These are phyloP conservation scores for Zymoseptoria ardabiliae DNA, from an alignment of 2,329 filamentous ascomycete genomes.

Conservation along the genomic window DNA sequence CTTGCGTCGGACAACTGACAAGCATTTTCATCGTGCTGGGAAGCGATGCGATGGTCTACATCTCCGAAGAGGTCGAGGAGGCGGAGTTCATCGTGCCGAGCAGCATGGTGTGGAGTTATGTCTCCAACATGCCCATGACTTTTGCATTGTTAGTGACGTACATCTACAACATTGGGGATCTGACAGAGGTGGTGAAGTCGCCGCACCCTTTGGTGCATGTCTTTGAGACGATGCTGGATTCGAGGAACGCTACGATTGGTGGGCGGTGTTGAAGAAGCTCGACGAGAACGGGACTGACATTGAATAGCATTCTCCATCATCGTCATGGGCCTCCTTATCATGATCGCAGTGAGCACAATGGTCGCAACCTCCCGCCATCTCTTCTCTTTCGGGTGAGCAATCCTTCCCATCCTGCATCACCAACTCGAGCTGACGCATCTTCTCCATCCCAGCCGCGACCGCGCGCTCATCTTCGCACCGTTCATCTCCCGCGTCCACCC, in stretches of 20 bases:
- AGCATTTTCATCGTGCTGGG: slow-evolving; percentile 25
- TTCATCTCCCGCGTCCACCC: slow-evolving; percentile 28
- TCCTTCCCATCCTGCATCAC: neutral
- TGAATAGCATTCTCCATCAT: slow-evolving; percentile 26
- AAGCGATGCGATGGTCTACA: slow-evolving; percentile 35
- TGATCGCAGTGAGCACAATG: slow-evolving; percentile 34
- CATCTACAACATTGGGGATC: slow-evolving; percentile 30
- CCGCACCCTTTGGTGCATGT: slow-evolving; percentile 29
- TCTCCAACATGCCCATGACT: slow-evolving; percentile 27
- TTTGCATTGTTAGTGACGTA: slow-evolving; percentile 28
- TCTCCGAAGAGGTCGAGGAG: slow-evolving; percentile 39
- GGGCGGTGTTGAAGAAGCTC: neutral
- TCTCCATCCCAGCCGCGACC: slow-evolving; percentile 25
- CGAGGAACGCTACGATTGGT: neutral
- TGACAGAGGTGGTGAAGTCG: slow-evolving; percentile 22
- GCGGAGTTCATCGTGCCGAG: slow-evolving; percentile 35
- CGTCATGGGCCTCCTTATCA: slow-evolving; percentile 28
- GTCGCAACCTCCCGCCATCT: slow-evolving; percentile 35
- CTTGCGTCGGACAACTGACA: slow-evolving; percentile 36
- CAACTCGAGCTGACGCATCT: slow-evolving; percentile 15
- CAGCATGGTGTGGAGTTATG: slow-evolving; percentile 36
- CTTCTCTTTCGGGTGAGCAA: slow-evolving; percentile 34
- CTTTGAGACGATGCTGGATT: slow-evolving; percentile 19
- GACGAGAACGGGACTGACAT: neutral
- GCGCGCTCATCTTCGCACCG: slow-evolving; percentile 32